Evolutionary conservation across 2,329 filamentous ascomycete genomes (phyloP), one percentile per base, ranked within the genome.

Genomic region (Trichoderma sp.): DNA sequence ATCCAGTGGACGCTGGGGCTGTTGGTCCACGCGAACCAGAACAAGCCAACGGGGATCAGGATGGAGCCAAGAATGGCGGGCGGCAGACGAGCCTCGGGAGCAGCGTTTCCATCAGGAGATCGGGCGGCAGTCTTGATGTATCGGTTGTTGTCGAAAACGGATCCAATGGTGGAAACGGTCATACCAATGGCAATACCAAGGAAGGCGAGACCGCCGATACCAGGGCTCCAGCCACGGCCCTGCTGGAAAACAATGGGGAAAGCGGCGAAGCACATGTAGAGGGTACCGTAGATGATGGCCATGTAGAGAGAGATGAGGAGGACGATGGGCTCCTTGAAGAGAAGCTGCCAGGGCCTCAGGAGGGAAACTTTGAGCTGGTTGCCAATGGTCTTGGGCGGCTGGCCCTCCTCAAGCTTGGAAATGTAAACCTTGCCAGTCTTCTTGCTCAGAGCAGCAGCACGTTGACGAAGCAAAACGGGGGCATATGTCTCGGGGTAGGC

Each of bases 1-100:
- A 88, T 85, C 87, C 88, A 93, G 81, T 91, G 90, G 12, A 93
- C 84, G 5, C 82, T 82, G 0, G 86, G 85, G 21, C 84, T 86
- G 76, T 90, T 91, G 0, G 90, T 92, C 91, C 91, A 93, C 1
- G 91, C 90, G 78, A 92, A 92, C 88, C 88, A 90, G 83, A 93
- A 92, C 21, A 93, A 84, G 3, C 91, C 89, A 45, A 90, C 81
- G 0, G 92, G 92, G 2, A 93, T 83, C 6, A 87, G 79, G 64
- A 92, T 82, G 16, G 87, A 88, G 3, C 91, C 92, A 18, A 93
- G 79, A 60, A 94, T 88, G 33, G 87, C 87, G 11, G 90, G 88
- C 0, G 89, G 89, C 0, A 94, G 84, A 68, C 92, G 87, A 7
- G 89, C 88, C 81, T 94, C 92, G 0, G 92, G 91, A 3, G 91